Evolutionary conservation across 1,284 basidiomycete genomes (phyloP).

Genomic region (Blastosporella zonata): DNA sequence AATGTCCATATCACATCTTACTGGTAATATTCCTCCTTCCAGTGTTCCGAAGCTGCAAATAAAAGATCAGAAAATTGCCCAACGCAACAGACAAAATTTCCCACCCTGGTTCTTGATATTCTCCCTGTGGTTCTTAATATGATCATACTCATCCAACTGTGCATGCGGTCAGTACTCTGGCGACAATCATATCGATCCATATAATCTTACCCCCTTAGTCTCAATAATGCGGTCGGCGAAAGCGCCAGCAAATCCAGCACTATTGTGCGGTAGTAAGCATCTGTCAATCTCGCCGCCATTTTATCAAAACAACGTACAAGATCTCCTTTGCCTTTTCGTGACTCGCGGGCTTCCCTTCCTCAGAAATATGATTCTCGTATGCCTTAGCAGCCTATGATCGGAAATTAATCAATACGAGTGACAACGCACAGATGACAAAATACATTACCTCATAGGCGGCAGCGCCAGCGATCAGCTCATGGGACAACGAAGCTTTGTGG

Average conservation of each 20-base stretch:
- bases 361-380: constrained; percentile 47
- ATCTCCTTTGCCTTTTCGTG: constrained; percentile 45
- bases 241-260: constrained; percentile 44
- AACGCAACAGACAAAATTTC: no score
- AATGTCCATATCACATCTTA: no score
- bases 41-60: no score
- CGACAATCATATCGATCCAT: no score
- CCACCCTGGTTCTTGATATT: no score
- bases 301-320: constrained; percentile 17
- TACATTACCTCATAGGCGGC: constrained; percentile 45
- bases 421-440: background rate
- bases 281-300: no score
- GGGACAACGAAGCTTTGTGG: constrained; percentile 56
- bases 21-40: no score
- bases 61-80: no score
- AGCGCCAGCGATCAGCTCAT: constrained; percentile 65
- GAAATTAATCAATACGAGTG: background rate
- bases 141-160: no score
- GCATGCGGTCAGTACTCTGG: no score
- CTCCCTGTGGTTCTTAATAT: no score
- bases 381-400: constrained; percentile 51
- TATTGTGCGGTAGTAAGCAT: constrained; percentile 16
- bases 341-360: constrained; percentile 40
- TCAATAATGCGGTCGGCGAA: constrained; percentile 46
- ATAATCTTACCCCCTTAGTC: constrained; percentile 45